Evolutionary conservation across 257 asterid species (phyloP).

Genomic region (Thymus quinquecostatus): DNA sequence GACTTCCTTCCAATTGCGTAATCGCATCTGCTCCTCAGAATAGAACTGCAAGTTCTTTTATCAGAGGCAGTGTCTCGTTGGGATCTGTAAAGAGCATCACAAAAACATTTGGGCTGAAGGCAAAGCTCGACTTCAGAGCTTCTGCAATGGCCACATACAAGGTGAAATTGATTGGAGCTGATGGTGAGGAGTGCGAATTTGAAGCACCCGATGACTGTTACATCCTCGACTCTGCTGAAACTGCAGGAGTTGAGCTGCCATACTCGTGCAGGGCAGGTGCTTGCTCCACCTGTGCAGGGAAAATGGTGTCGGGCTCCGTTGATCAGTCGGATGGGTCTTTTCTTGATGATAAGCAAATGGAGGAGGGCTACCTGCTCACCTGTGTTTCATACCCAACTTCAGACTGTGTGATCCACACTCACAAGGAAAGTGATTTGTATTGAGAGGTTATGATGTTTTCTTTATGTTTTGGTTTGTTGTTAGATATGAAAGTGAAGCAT

Average conservation of each 20-base stretch:
- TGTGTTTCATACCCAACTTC: constrained; percentile 75
- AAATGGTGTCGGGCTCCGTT: constrained; percentile 54
- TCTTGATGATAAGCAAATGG: constrained; percentile 59
- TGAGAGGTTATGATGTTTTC: constrained; percentile 28
- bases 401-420: constrained; percentile 78
- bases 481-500: background rate
- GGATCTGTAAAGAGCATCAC: constrained; percentile 48
- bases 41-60: constrained; percentile 39
- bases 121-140: constrained; percentile 47
- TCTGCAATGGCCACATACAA: constrained; percentile 66
- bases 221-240: constrained; percentile 77
- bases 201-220: constrained; percentile 66
- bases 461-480: constrained; percentile 13
- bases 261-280: constrained; percentile 93
- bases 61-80: constrained; percentile 47
- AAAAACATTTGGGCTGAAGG: constrained; percentile 55
- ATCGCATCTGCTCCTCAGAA: constrained; percentile 38
- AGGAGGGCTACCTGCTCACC: constrained; percentile 62
- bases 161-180: constrained; percentile 63
- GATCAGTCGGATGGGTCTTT: constrained; percentile 81
- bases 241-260: constrained; percentile 71
- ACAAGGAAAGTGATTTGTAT: constrained; percentile 73
- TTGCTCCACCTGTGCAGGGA: constrained; percentile 90
- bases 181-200: constrained; percentile 56
- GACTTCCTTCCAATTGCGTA: constrained; percentile 49